phyloP scores from a whole-genome alignment of 768 basidiomycete species.

The Infundibulicybe gibba region DNA sequence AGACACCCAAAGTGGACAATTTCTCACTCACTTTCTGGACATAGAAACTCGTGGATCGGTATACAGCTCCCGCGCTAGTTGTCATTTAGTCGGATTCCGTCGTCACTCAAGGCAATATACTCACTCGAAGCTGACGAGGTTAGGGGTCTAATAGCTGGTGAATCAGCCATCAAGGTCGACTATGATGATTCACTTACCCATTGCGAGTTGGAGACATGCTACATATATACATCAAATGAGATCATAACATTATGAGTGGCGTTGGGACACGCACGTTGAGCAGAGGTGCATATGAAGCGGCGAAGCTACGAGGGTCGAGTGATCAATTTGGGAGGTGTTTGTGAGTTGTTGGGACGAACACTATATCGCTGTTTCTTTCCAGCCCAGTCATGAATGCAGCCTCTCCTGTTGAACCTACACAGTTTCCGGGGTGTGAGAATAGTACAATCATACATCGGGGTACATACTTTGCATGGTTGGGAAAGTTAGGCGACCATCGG shows the following conservation, averaged over 20 bases:
- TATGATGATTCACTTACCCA: conserved; percentile 33
- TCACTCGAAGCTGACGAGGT: conserved; percentile 56
- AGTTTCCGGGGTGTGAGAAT: not conserved
- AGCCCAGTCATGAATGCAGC: conserved; percentile 64
- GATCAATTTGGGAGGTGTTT: not conserved
- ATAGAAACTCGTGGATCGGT: conserved; percentile 54
- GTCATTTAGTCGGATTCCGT: not conserved
- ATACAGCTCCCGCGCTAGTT: conserved; percentile 41
- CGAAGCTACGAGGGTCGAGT: conserved; percentile 18
- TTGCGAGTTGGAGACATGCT: conserved; percentile 46
- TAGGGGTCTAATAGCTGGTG: conserved; percentile 35
- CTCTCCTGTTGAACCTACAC: conserved; percentile 43
- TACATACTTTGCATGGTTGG: conserved; percentile 47
- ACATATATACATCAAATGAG: not conserved
- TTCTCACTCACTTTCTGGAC: conserved; percentile 47
- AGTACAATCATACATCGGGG: not conserved
- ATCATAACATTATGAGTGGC: too few species aligned
- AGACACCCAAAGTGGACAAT: not conserved
- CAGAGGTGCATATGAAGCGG: conserved; percentile 53
- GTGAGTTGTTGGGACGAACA: conserved; percentile 16
- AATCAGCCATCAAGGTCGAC: not conserved
- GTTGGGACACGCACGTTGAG: conserved; percentile 27
- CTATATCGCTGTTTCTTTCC: conserved; percentile 36
- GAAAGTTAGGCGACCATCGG: conserved; percentile 40
- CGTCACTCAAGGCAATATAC: conserved; percentile 8